phyloP scores from a whole-genome alignment of 371 early-diverging fungal species.

The Lichtheimia hyalospora region DNA sequence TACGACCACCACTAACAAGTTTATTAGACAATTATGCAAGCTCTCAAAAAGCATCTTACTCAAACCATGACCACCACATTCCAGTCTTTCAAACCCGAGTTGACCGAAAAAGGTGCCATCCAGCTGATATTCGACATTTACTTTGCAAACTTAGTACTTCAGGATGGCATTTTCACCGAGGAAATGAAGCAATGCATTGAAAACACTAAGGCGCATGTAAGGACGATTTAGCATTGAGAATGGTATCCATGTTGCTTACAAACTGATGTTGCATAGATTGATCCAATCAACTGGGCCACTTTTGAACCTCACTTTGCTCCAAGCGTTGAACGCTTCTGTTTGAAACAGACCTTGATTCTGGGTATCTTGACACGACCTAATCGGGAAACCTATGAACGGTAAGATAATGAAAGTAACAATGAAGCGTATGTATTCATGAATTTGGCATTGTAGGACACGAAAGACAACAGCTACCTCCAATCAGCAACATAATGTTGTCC shows the following conservation, averaged over 20 bases:
- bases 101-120: slow-evolving; percentile 55
- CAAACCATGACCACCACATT: background rate
- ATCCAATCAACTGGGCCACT: slow-evolving; percentile 56
- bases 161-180: slow-evolving; percentile 17
- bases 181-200: slow-evolving; percentile 15
- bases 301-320: slow-evolving; percentile 46
- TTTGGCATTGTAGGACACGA: background rate
- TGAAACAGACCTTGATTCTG: slow-evolving; percentile 46
- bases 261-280: slow-evolving; percentile 35
- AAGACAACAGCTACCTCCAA: slow-evolving; percentile 20
- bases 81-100: slow-evolving; percentile 5
- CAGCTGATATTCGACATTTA: slow-evolving; percentile 57
- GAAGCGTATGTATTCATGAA: background rate
- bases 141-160: slow-evolving; percentile 38
- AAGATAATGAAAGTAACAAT: slow-evolving; percentile 4
- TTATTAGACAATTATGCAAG: slow-evolving; percentile 14
- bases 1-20: too few relatives aligned
- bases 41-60: slow-evolving; percentile 7
- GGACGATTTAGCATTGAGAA: background rate
- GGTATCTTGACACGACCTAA: slow-evolving; percentile 47
- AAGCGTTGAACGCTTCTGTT: slow-evolving; percentile 49
- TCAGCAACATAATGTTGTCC: slow-evolving; percentile 50
- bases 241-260: background rate
- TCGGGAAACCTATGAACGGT: slow-evolving; percentile 44
- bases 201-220: slow-evolving; percentile 25